phyloP scores from a whole-genome alignment of 1,284 basidiomycete genomes.

The Leccinum discolor region DNA sequence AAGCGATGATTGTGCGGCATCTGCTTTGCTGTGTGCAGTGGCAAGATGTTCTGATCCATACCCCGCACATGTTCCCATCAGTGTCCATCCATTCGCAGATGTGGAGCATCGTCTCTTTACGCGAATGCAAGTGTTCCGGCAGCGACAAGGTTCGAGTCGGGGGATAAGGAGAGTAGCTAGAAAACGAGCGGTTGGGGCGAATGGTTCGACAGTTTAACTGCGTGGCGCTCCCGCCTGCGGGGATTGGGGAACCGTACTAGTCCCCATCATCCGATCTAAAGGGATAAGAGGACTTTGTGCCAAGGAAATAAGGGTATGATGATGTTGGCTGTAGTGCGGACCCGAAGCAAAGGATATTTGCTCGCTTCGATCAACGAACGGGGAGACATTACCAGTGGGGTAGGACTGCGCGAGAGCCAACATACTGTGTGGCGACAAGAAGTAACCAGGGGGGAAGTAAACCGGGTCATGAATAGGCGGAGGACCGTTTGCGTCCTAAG shows the following conservation, averaged over 20 bases:
- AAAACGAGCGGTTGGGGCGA: neutral
- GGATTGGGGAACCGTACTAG: neutral
- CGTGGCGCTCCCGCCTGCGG: neutral
- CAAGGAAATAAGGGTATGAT: neutral
- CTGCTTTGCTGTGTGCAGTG: conserved; percentile 2
- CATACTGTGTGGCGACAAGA: fast-evolving
- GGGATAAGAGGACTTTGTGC: too few species aligned
- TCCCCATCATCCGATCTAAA: neutral
- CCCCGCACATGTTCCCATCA: conserved; percentile 8
- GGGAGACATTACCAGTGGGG: neutral
- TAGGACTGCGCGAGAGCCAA: neutral
- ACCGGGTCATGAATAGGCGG: neutral
- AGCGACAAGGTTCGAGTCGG: conserved; percentile 5
- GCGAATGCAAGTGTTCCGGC: neutral
- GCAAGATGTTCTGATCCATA: conserved; percentile 14
- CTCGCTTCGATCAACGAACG: neutral
- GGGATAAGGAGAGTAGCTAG: neutral
- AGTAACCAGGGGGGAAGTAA: neutral
- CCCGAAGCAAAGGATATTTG: neutral
- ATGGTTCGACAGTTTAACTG: neutral
- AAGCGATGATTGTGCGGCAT: fast-evolving
- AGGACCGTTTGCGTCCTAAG: neutral
- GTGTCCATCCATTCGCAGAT: conserved; percentile 12
- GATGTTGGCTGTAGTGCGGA: neutral
- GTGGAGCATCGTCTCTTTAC: neutral